phyloP scores from a whole-genome alignment of 495 filamentous ascomycete genomes.

The Ascodesmis nigricans region DNA sequence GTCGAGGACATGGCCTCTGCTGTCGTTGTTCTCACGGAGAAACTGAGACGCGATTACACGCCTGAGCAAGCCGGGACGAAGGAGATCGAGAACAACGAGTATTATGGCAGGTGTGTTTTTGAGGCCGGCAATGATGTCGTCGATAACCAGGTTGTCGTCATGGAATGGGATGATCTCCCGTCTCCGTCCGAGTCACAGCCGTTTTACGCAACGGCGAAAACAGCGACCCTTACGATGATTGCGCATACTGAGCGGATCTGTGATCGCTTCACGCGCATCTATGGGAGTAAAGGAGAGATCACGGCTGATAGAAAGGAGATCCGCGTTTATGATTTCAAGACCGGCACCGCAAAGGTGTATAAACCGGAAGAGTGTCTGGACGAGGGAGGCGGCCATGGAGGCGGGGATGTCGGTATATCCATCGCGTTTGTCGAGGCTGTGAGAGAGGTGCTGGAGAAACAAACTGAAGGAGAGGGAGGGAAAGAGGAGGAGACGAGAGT shows the following conservation, averaged over 20 bases:
- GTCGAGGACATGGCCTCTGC: slow-evolving; percentile 24
- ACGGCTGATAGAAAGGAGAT: slow-evolving; percentile 50
- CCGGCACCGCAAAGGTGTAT: slow-evolving; percentile 31
- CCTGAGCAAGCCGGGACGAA: no score
- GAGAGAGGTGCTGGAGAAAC: slow-evolving; percentile 40
- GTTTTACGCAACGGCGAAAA: slow-evolving; percentile 35
- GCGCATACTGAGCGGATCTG: slow-evolving; percentile 75
- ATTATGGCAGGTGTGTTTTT: slow-evolving; percentile 78
- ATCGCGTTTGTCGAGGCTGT: slow-evolving; percentile 62
- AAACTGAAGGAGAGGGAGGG: no score
- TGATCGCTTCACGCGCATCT: slow-evolving; percentile 56
- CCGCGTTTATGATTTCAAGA: slow-evolving; percentile 39
- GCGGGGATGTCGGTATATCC: slow-evolving; percentile 68
- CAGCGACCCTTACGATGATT: slow-evolving; percentile 80
- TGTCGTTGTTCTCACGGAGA: slow-evolving; percentile 27
- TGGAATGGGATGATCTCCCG: slow-evolving; percentile 43
- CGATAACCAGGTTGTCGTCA: slow-evolving; percentile 74
- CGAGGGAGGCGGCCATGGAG: slow-evolving; percentile 47
- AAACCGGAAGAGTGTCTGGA: slow-evolving; percentile 25
- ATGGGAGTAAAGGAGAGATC: slow-evolving; percentile 71
- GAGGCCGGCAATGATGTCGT: slow-evolving; percentile 78
- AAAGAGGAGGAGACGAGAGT: slow-evolving; percentile 37
- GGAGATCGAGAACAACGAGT: slow-evolving; percentile 28
- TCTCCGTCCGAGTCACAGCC: no score
- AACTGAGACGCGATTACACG: slow-evolving; percentile 49